Conservation (phyloP, 106 monocot genomes). For the Dioscorea alata region DNA sequence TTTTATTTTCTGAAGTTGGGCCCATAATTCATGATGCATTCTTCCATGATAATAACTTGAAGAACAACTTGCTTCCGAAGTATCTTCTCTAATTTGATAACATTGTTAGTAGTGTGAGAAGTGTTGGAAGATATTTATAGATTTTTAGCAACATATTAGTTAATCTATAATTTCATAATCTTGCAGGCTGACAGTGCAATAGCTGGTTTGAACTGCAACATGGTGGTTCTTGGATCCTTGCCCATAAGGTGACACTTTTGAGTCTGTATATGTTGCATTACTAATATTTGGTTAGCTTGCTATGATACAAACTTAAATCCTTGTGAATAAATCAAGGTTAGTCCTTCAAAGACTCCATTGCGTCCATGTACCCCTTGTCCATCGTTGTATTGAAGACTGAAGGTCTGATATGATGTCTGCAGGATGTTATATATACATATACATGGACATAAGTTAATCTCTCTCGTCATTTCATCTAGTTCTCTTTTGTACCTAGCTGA, state of each 20-base stretch:
- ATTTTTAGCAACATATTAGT: too few relatives aligned
- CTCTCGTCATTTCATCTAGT: background rate
- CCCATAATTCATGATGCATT: too few relatives aligned
- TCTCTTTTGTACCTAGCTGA: background rate
- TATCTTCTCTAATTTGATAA: too few relatives aligned
- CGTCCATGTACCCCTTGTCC: conserved; percentile 32
- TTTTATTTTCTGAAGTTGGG: too few relatives aligned
- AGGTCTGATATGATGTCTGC: background rate
- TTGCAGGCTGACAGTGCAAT: too few relatives aligned
- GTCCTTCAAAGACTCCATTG: conserved; percentile 60
- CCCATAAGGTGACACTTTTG: conserved; percentile 23
- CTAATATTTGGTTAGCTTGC: background rate
- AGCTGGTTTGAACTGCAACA: conserved; percentile 40
- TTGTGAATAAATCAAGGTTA: conserved; percentile 28
- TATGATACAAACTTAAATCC: background rate
- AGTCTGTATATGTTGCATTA: background rate
- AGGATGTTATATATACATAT: background rate
- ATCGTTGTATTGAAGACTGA: background rate
- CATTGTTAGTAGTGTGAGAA: too few relatives aligned
- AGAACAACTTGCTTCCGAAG: too few relatives aligned
- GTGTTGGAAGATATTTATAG: too few relatives aligned
- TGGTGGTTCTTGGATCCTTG: conserved; percentile 33
- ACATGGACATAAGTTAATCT: background rate
- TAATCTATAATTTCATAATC: background rate
- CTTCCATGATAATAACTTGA: too few relatives aligned